These are phyloP conservation scores for Dorcoceras hygrometricum DNA, from an alignment of 257 asterid genomes.

Conservation along the genomic window DNA sequence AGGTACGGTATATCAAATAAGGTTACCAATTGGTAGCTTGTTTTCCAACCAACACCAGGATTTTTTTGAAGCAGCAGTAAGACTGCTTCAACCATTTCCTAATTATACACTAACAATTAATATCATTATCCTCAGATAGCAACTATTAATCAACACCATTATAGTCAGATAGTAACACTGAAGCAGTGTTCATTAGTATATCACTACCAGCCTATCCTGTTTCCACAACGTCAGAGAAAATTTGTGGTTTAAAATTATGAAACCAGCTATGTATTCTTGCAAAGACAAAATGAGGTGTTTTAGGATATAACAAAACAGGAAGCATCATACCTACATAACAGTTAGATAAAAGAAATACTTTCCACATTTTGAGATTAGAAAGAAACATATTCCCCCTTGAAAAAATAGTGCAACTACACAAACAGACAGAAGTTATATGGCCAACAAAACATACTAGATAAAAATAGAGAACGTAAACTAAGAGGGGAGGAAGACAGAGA, in stretches of 20 bases:
- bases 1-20: neutral
- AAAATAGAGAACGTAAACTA: neutral
- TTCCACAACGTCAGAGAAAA: neutral
- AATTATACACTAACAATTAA: neutral
- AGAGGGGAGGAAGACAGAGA: slow-evolving; percentile 3
- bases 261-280: neutral
- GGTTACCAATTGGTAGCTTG: neutral
- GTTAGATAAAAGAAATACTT: too few species aligned
- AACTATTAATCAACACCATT: neutral
- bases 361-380: neutral
- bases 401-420: slow-evolving; percentile 18
- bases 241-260: neutral
- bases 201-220: neutral
- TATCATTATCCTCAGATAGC: neutral
- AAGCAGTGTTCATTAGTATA: neutral
- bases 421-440: slow-evolving; percentile 6
- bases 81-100: neutral
- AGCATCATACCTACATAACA: neutral
- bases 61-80: neutral
- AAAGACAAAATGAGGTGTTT: neutral
- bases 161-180: neutral
- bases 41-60: neutral
- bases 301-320: neutral
- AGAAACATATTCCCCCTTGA: slow-evolving; percentile 3
- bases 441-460: neutral